These are phyloP conservation scores for Rosa rugosa DNA, from an alignment of 306 rosid genomes.

Conservation along the genomic window DNA sequence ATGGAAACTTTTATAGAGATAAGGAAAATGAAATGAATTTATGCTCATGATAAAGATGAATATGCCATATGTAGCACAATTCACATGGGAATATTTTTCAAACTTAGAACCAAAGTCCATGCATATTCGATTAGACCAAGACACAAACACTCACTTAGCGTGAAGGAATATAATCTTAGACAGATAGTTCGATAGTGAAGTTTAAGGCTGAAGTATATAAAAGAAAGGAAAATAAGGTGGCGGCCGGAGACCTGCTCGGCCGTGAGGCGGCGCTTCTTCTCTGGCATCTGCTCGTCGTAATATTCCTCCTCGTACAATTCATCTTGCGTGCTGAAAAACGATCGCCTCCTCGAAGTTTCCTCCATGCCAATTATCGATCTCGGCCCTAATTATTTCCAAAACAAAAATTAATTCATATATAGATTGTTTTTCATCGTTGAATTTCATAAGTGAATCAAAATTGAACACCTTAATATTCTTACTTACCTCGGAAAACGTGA, in stretches of 20 bases:
- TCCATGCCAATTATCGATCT: conserved; percentile 71
- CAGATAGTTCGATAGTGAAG: neutral
- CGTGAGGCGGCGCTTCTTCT: conserved; percentile 97
- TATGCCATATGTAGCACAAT: neutral
- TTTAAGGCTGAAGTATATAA: neutral
- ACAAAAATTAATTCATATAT: neutral
- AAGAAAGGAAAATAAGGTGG: conserved; percentile 4
- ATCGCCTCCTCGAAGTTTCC: conserved; percentile 71
- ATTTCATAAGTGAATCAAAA: neutral
- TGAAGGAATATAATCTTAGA: conserved; percentile 23
- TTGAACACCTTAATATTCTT: neutral
- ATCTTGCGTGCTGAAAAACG: conserved; percentile 78
- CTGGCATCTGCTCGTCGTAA: conserved; percentile 87
- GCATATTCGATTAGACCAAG: conserved; percentile 13
- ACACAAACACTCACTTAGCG: conserved; percentile 10
- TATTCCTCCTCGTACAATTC: conserved; percentile 85
- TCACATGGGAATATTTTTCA: conserved; percentile 1
- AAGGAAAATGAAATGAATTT: neutral
- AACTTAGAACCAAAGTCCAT: neutral
- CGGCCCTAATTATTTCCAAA: conserved; percentile 33
- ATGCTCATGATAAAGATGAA: conserved; percentile 1
- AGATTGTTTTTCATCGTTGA: neutral
- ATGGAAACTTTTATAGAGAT: neutral
- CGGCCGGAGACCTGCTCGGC: conserved; percentile 65
- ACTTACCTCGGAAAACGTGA: conserved; percentile 61